Evolutionary conservation across 1,284 basidiomycete species (phyloP).

Genomic region (Boletus subluridellus): DNA sequence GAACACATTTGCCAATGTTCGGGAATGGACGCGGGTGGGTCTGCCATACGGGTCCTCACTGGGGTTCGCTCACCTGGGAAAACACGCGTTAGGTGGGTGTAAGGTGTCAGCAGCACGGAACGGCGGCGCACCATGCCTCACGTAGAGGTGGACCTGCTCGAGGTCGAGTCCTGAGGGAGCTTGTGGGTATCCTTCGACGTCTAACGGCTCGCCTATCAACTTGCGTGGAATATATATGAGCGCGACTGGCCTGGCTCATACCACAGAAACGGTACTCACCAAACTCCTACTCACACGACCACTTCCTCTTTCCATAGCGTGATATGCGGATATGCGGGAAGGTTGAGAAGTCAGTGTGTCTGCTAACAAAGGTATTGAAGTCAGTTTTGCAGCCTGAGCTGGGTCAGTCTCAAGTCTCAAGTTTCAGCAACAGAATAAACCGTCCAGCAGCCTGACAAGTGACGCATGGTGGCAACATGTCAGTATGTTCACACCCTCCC

Average conservation of each 20-base stretch:
- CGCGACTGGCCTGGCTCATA: not conserved
- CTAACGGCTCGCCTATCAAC: slow-evolving; percentile 46
- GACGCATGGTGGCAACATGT: not conserved
- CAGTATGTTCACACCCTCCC: slow-evolving; percentile 4
- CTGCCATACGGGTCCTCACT: slow-evolving; percentile 60
- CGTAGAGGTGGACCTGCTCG: slow-evolving; percentile 70
- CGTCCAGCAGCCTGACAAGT: not conserved
- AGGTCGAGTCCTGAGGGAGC: slow-evolving; percentile 56
- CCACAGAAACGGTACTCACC: slow-evolving; percentile 11
- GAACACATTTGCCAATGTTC: slow-evolving; percentile 70
- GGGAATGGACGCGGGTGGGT: slow-evolving; percentile 62
- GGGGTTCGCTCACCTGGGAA: slow-evolving; percentile 67
- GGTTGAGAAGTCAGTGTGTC: not conserved
- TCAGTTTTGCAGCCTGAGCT: not conserved
- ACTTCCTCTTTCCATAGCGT: slow-evolving; percentile 5
- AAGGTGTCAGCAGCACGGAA: not conserved
- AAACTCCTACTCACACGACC: slow-evolving; percentile 1
- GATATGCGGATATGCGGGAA: not conserved
- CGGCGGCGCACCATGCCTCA: slow-evolving; percentile 61
- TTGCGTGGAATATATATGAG: slow-evolving; percentile 3
- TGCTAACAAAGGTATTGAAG: not conserved
- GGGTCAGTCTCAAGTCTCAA: not conserved
- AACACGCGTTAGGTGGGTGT: not conserved
- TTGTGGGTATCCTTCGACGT: slow-evolving; percentile 57
- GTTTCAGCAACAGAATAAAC: not conserved